Base-by-base conservation (phyloP, 1,284 basidiomycete species). In the Trametes polyzona region DNA sequence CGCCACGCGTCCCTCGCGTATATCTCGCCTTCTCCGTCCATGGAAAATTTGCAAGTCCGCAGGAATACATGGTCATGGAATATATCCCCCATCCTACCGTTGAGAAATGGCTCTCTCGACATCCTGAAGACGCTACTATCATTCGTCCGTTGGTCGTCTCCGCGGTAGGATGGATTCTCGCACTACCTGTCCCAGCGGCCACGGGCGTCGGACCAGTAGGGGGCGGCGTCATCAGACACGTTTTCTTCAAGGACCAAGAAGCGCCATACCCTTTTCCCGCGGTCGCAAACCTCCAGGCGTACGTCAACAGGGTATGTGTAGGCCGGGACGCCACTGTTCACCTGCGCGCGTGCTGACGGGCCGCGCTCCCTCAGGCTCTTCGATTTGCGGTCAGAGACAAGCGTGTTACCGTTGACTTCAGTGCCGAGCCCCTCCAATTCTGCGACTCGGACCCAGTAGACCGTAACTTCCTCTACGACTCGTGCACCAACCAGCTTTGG, bases 381-480 rank as follows among this genome's bases (percentile, higher is more conserved):
- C 30, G 14, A 32, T 32, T 7, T 32, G 30, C 14, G 30, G 30
- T 14, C 14, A 32, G n/a, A n/a, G n/a, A n/a, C n/a, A 19, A 37
- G n/a, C 5, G 19, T 5, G 5, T 11, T 17, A 12, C 9, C 6
- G 27, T 32, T 26, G n/a, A 41, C 40, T 41, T 26, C 24, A 12
- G 19, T 10, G 19, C 2, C n/a, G 29, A 46, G 43, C 19, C 43
- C 23, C 60, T 71, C 57, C 47, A 60, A 55, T 26, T 53, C 39
- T 11, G 63, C 70, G 7, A 68, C 69, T 1, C 24, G 33, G 12
- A 68, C 67, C 39, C 70, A 65, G 2, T 48, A 67, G 12, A 72
- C 11, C 74, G 76, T 58, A 73, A 76, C 58, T 77, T 76, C 64
- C 24, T 72, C 17, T 71, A 75, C 35, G 67, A 71, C 48, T 58